These are phyloP conservation scores for Epichloe brachyelytri DNA, from an alignment of 2,329 filamentous ascomycete genomes.

Conservation along the genomic window DNA sequence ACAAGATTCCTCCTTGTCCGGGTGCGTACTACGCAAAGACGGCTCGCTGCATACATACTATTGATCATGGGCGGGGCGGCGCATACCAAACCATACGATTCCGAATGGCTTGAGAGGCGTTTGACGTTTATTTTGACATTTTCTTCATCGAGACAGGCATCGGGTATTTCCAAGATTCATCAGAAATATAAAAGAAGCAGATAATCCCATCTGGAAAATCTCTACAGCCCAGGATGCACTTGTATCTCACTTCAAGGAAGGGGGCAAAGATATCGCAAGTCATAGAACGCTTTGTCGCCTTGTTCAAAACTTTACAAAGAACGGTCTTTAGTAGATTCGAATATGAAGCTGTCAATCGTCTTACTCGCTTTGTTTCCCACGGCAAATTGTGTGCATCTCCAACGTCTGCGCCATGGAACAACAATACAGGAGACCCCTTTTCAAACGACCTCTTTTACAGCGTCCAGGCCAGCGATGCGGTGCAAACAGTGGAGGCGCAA, in stretches of 20 bases:
- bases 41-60: constrained; percentile 1
- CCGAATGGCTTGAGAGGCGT: not conserved
- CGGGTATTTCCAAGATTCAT: not conserved
- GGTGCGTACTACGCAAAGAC: not conserved
- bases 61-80: not conserved
- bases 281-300: not conserved
- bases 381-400: not conserved
- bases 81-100: not conserved
- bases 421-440: not conserved
- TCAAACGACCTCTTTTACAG: not conserved
- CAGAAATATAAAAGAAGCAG: not conserved
- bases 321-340: not conserved
- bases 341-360: not conserved
- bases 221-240: not conserved
- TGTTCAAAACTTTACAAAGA: not conserved
- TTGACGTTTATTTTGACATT: not conserved
- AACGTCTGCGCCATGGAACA: not conserved
- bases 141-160: not conserved
- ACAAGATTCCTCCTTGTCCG: not conserved
- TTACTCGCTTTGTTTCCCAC: not conserved
- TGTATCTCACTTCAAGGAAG: not conserved
- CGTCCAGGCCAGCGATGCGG: constrained; percentile 1
- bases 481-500: not conserved
- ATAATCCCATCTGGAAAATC: not conserved
- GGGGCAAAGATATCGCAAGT: not conserved